Evolutionary conservation across 2,329 filamentous ascomycete genomes (phyloP), one percentile per base, ranked within the genome.

Genomic region (Paramyrothecium roridum): DNA sequence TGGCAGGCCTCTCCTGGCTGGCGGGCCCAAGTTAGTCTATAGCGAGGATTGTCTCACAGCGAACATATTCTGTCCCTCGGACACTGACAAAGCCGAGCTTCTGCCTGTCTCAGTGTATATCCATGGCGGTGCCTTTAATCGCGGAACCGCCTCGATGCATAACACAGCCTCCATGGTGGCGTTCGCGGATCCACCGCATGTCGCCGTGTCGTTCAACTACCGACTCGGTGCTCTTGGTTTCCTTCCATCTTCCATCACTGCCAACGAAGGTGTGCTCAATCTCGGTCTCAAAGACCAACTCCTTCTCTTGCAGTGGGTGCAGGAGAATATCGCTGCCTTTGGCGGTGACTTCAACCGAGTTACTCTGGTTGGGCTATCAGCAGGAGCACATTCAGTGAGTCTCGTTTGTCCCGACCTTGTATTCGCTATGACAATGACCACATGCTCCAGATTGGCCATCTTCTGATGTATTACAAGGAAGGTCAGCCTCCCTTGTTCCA

Each of bases 91-190:
- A 4, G 26, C 10, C 26, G 26, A 30, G 26, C 26, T 59, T 30
- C 20, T 70, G 1, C 68, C 82, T 0, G 80, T 85, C 2, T 68
- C 80, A 1, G 63, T 87, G 0, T 86, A 85, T 58, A 72, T 87
- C 19, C 84, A 87, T 59, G 85, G 85, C 0, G 63, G 63, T 8
- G 63, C 63, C 0, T 65, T 65, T 7, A 65, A 65, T 22, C 84
- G 85, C 61, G 76, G 82, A 37, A 64, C 69, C 55, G 76, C 80
- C 48, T 64, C 71, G 40, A 79, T 80, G 72, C 77, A 87, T 55
- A 80, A 89, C 63, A 84, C 87, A 54, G 79, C 79, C 0, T 82
- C 81, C 16, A 84, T 89, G 72, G 79, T 87, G 6, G 77, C 80
- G 2, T 86, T 80, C 70, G 69, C 79, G 0, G 67, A 73, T 16